These are phyloP conservation scores for Saccharomyces hybrid DNA, from an alignment of 1,139 yeast genomes.

Conservation along the genomic window DNA sequence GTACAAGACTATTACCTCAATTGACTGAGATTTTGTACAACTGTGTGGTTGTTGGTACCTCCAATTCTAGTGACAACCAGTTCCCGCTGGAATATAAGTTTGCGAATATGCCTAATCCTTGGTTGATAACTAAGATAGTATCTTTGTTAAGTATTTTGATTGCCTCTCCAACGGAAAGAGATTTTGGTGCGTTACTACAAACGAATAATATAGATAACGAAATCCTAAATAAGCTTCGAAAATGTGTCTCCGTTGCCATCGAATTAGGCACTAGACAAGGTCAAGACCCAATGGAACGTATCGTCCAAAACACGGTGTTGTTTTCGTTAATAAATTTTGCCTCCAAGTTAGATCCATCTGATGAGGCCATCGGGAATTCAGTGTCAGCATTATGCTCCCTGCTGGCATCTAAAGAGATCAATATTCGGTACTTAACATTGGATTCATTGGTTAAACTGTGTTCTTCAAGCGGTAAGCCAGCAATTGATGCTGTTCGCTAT, in stretches of 20 bases:
- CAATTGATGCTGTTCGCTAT: slow-evolving; percentile 32
- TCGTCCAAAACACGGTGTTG: slow-evolving; percentile 68
- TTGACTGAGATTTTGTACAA: slow-evolving; percentile 47
- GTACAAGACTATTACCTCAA: slow-evolving; percentile 49
- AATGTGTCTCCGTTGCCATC: slow-evolving; percentile 52
- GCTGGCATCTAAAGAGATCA: slow-evolving; percentile 61
- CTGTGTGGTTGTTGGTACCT: slow-evolving; percentile 39
- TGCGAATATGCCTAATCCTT: slow-evolving; percentile 75
- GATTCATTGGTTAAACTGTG: slow-evolving; percentile 57
- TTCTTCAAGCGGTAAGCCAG: slow-evolving; percentile 27
- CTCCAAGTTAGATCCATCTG: slow-evolving; percentile 65
- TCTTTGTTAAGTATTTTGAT: slow-evolving; percentile 32
- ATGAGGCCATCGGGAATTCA: slow-evolving; percentile 57
- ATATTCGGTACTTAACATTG: slow-evolving; percentile 69
- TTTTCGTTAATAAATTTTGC: slow-evolving; percentile 79
- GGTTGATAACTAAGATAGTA: slow-evolving; percentile 69
- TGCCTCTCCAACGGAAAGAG: slow-evolving; percentile 28
- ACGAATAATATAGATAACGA: slow-evolving; percentile 37
- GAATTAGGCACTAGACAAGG: slow-evolving; percentile 36
- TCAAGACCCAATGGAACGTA: slow-evolving; percentile 47
- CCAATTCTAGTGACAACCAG: slow-evolving; percentile 21
- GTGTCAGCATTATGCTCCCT: slow-evolving; percentile 56
- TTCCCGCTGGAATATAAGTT: slow-evolving; percentile 58
- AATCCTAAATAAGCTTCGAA: slow-evolving; percentile 43
- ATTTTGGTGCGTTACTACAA: slow-evolving; percentile 10